Evolutionary conservation across 306 rosid genomes (phyloP).

Genomic region (Mimosa pudica): DNA sequence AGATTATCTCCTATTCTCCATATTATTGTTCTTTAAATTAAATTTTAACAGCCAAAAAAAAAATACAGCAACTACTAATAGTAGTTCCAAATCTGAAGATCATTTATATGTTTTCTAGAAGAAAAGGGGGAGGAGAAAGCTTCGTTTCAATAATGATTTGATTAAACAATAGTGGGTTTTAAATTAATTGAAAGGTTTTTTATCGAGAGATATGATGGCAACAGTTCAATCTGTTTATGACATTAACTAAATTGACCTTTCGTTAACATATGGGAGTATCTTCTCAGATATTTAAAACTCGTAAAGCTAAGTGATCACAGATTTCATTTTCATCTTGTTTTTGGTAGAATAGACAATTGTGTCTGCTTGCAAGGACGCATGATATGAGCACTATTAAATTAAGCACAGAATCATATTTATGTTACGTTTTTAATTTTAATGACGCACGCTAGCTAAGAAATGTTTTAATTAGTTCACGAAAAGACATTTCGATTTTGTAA

Average conservation of each 20-base stretch:
- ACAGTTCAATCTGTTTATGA: slow-evolving; percentile 16
- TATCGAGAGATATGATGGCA: slow-evolving; percentile 27
- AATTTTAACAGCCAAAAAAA: neutral
- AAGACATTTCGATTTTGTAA: slow-evolving; percentile 31
- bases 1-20: too few relatives aligned
- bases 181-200: slow-evolving; percentile 13
- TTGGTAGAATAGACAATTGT: neutral
- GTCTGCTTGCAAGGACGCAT: slow-evolving; percentile 47
- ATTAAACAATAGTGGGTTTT: neutral
- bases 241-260: slow-evolving; percentile 27
- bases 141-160: neutral
- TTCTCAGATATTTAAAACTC: slow-evolving; percentile 12
- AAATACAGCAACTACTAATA: neutral
- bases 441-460: neutral
- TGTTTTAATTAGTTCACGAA: slow-evolving; percentile 10
- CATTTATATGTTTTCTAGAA: neutral
- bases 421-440: neutral
- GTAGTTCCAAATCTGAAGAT: neutral
- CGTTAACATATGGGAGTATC: slow-evolving; percentile 10
- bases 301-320: slow-evolving; percentile 1
- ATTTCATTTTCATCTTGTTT: neutral
- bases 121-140: neutral
- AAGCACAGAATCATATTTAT: neutral
- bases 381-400: neutral
- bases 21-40: neutral